phyloP scores from a whole-genome alignment of 225 moss, liverwort and hornwort species.

The Polytrichum formosum region DNA sequence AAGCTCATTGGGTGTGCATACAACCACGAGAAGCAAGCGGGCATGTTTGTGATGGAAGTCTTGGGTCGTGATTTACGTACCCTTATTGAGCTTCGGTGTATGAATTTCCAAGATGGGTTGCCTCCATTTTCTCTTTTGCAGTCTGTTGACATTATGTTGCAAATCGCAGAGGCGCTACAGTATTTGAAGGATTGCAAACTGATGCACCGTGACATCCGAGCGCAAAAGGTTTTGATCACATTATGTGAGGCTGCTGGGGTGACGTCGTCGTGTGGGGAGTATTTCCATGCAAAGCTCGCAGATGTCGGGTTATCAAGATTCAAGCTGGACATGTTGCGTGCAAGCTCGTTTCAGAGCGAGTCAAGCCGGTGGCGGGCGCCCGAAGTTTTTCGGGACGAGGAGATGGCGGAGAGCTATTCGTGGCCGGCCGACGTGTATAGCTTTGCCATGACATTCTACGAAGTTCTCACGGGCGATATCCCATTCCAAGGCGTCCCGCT shows the following conservation, averaged over 20 bases:
- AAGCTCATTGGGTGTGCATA: conserved; percentile 52
- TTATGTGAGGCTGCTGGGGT: conserved; percentile 37
- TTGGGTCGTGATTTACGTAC: conserved; percentile 50
- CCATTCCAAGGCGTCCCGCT: conserved; percentile 45
- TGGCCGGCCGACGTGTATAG: conserved; percentile 61
- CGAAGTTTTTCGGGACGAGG: conserved; percentile 54
- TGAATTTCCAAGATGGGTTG: conserved; percentile 20
- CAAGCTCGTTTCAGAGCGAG: conserved; percentile 48
- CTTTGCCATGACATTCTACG: conserved; percentile 57
- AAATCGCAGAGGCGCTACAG: conserved; percentile 53
- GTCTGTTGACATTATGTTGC: conserved; percentile 51
- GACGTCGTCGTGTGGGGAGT: conserved; percentile 38
- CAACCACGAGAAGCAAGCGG: conserved; percentile 38
- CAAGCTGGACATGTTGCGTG: conserved; percentile 43
- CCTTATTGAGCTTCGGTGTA: conserved; percentile 37
- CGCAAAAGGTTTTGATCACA: conserved; percentile 45
- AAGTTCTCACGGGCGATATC: conserved; percentile 47
- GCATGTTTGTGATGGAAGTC: conserved; percentile 54
- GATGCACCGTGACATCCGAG: conserved; percentile 52
- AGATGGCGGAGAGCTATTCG: conserved; percentile 36
- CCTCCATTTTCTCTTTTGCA: conserved; percentile 48
- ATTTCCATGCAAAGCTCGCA: conserved; percentile 54
- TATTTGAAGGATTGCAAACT: conserved; percentile 51
- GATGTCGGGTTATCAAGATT: conserved; percentile 48
- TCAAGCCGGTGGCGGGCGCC: conserved; percentile 58